Evolutionary conservation across 2,329 filamentous ascomycete genomes (phyloP).

Genomic region (Monosporascus ibericus): DNA sequence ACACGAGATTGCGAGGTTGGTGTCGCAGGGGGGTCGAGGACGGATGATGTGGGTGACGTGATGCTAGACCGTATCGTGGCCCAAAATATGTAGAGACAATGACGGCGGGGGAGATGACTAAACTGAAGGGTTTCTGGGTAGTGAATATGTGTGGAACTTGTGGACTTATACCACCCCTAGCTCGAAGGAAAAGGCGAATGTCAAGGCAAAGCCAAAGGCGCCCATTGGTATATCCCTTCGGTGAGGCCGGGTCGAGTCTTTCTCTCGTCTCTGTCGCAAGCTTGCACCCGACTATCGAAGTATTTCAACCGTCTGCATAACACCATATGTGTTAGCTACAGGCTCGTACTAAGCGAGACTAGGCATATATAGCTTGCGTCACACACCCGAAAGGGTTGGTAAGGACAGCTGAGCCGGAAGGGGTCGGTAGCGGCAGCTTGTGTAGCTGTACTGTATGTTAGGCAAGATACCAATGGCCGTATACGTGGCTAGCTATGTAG

Average conservation of each 20-base stretch:
- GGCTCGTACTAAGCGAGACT: no score
- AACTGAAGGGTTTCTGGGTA: no score
- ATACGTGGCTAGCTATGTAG: no score
- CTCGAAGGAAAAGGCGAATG: neutral
- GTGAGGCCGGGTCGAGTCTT: neutral
- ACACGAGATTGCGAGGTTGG: neutral
- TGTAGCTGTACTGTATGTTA: neutral
- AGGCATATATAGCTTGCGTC: neutral
- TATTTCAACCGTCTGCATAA: no score
- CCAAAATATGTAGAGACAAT: no score
- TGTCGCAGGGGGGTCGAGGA: neutral
- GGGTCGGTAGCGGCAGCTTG: neutral
- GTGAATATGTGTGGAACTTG: neutral
- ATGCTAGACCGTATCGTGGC: no score
- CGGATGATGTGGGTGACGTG: neutral
- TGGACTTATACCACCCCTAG: neutral
- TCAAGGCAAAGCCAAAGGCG: neutral
- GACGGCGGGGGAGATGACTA: no score
- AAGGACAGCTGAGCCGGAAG: neutral
- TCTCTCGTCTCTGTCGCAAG: neutral
- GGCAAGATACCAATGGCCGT: no score
- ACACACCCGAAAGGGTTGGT: neutral
- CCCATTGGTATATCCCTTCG: neutral
- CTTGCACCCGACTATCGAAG: no score
- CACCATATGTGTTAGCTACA: no score